Conservation (phyloP, 2,329 filamentous ascomycete species). For the Tothia fuscella region DNA sequence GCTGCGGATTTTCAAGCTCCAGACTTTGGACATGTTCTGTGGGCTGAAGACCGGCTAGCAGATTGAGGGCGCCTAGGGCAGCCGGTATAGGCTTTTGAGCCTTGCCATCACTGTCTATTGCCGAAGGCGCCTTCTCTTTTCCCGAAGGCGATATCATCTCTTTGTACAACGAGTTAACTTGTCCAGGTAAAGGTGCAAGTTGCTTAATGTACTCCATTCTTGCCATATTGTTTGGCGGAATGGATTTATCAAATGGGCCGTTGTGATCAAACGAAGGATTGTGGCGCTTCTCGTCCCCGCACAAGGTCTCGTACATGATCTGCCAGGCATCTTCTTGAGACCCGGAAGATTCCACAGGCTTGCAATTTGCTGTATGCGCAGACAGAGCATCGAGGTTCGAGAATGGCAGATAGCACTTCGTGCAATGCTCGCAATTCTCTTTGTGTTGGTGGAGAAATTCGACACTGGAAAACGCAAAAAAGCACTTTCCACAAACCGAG, state of each 20-base stretch:
- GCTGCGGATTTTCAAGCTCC: background rate
- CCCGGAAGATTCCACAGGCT: constrained; percentile 7
- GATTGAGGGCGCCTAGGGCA: background rate
- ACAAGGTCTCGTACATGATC: constrained; percentile 9
- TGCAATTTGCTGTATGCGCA: constrained; percentile 4
- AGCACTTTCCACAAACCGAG: constrained; percentile 9
- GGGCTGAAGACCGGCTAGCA: background rate
- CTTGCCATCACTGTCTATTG: background rate
- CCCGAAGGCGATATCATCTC: constrained; percentile 1
- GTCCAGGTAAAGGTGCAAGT: background rate
- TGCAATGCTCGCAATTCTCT: background rate
- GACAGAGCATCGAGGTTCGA: background rate
- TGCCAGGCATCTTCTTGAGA: constrained; percentile 10
- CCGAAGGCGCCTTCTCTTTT: constrained; percentile 8
- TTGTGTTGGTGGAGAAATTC: constrained; percentile 5
- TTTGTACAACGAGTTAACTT: constrained; percentile 1
- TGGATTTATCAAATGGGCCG: background rate
- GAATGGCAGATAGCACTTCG: constrained; percentile 8
- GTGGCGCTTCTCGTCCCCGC: constrained; percentile 4
- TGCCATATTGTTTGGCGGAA: background rate
- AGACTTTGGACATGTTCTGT: background rate
- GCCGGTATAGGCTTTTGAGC: background rate
- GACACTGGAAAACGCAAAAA: background rate
- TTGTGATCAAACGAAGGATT: constrained; percentile 6
- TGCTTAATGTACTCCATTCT: constrained; percentile 1